These are phyloP conservation scores for Calonectria pseudoturangicola DNA, from an alignment of 2,329 filamentous ascomycete genomes.

Conservation along the genomic window DNA sequence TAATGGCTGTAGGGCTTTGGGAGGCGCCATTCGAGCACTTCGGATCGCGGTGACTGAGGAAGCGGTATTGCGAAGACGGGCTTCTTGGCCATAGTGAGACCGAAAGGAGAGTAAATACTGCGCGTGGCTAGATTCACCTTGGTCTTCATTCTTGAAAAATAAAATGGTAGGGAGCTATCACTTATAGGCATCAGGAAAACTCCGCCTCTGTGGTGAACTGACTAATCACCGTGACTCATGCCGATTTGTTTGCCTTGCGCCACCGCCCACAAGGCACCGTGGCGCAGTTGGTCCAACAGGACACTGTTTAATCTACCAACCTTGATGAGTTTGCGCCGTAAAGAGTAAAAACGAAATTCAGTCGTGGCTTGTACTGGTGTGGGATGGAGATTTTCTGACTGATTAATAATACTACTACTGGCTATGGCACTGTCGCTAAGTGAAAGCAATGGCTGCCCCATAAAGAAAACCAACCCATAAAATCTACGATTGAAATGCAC, in stretches of 20 bases:
- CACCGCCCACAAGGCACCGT: neutral
- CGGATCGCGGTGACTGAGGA: conserved; percentile 64
- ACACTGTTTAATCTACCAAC: neutral
- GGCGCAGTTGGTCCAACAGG: neutral
- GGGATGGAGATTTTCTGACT: too few species aligned
- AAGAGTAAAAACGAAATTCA: too few species aligned
- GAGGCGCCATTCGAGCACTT: conserved; percentile 67
- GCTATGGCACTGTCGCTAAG: too few species aligned
- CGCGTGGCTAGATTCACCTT: neutral
- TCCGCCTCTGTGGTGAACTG: neutral
- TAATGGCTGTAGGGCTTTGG: conserved; percentile 65
- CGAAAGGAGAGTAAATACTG: neutral
- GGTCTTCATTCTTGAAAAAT: neutral
- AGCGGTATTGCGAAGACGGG: conserved; percentile 64
- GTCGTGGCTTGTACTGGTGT: too few species aligned
- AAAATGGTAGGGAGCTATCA: neutral
- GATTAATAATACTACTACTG: too few species aligned
- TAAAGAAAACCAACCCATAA: too few species aligned
- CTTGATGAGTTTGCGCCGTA: neutral
- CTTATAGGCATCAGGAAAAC: neutral
- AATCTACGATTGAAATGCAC: too few species aligned
- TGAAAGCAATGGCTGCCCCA: too few species aligned
- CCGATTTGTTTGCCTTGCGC: neutral
- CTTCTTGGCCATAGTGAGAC: neutral
- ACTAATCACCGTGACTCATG: neutral